Base-by-base conservation (phyloP, 352 stramenopile species). In the Elongisporangium undulatum region DNA sequence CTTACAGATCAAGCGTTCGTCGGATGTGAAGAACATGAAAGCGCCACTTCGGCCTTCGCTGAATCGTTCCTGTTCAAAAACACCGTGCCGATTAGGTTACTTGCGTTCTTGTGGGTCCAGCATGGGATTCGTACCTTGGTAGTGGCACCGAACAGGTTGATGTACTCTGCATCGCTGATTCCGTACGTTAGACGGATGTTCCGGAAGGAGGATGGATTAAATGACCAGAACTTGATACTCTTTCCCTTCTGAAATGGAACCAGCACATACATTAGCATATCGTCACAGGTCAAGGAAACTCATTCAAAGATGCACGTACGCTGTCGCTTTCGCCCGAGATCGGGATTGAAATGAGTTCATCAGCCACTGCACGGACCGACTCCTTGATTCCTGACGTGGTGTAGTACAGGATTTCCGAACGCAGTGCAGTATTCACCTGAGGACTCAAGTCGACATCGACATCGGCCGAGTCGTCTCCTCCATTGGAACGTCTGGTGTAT, bases 21-120 rank as follows among this genome's bases (percentile, higher is more conserved):
- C 89, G 17, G 74, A 79, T 12, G 87, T 95, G 65, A 95, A 96
- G 67, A 97, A 97, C 82, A 97, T 95, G 77, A 97, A 97, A 48
- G 87, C 89, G 45, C 90, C 90, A 72, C 79, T 93, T 22, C 83
- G 76, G 20, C 89, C 89, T 78, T 96, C 90, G 54, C 80, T 91
- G 49, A 97, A 94, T 19, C 84, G 84, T 71, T 94, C 85, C 62
- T 71, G 20, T 56, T 9, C 13, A 38, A 4, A 17, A 53, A 38
- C 24, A 39, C 1, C n/a, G 19, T 21, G 19, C 21, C 29, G 34
- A 49, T 49, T 17, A 56, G 5, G n/a, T n/a, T n/a, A n/a, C n/a
- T n/a, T n/a, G n/a, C n/a, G n/a, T n/a, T n/a, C n/a, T n/a, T n/a
- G n/a, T n/a, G n/a, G n/a, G n/a, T n/a, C n/a, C n/a, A n/a, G n/a